Evolutionary conservation across 441 rosid genomes (phyloP), one percentile per base, ranked within the genome.

Genomic region (Biscutella auriculata): DNA sequence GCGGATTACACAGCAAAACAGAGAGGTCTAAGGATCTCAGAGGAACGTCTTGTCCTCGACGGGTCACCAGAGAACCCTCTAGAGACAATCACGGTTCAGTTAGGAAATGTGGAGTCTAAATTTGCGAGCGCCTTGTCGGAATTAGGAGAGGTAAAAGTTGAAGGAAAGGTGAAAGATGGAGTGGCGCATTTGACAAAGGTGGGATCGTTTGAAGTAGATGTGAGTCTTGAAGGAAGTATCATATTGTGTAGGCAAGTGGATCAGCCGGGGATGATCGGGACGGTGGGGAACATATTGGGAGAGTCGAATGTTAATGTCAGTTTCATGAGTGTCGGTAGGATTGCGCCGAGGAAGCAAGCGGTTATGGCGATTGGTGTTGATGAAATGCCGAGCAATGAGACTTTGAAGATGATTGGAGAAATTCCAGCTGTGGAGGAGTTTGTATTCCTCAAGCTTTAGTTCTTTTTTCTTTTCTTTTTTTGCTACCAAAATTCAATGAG

Each of bases 301-400:
- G 68, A 79, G 45, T 69, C 62, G 16, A 82, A 82, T 47, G 74
- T 82, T 10, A 82, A 79, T 33, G 81, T 82, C 37, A 76, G 65
- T 53, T 78, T 81, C 72, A 76, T 79, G 83, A 81, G 75, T 27
- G 83, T 81, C 6, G 78, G 75, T 8, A 76, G 83, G 41, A 78
- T 71, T 1, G 74, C 72, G n/a, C 69, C 69, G 0, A 35, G 71
- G 43, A 74, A 71, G 57, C 82, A 79, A 40, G 83, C 82, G 0
- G 67, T 80, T 10, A 82, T 82, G 83, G 76, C 85, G 6, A 80
- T 74, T 27, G 83, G 82, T 4, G 85, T 80, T 6, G 88, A 82
- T 11, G 83, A 82, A n/a, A 77, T 76, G 57, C 85, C 85, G n/a
- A 63, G 49, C 47, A 69, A 57, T 53, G 80, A 69, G 14, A 74